Evolutionary conservation across 768 basidiomycete genomes (phyloP), one percentile per base, ranked within the genome.

Genomic region (Boletus coccyginus): DNA sequence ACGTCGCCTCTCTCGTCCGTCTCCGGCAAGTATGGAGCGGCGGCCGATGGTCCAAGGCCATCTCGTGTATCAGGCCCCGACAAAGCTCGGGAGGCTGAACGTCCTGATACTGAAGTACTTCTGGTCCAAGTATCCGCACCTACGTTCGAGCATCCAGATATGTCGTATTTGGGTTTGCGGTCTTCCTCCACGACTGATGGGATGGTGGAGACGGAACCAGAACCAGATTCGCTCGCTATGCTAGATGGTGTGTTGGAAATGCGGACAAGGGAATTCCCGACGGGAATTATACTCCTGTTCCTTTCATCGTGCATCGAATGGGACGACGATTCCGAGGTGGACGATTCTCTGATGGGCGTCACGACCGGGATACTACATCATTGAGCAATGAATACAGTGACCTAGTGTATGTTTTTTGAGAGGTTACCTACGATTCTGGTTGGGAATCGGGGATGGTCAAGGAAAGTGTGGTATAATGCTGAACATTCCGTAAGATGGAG

Each of bases 31-130:
- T 81, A 85, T 4, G 85, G 85, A 33, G 60, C 65, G 43, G 68
- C 73, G 0, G 78, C 78, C 29, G 81, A 76, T 3, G 88, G 83
- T 0, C 82, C 82, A 5, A 82, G 71, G 14, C 75, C 79, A 40
- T 79, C 72, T 11, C 72, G 65, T 5, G 62, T 60, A 7, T 74
- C 71, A 11, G 72, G 75, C 35, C 70, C 68, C 35, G 63, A 50
- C 7, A 62, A 39, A 10, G 21, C 36, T 35, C 9, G 58, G 19
- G 69, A 68, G 14, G 46, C 5, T 7, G 62, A 55, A 40, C 51
- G 56, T 6, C 64, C 40, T 6, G 64, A 57, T 13, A 33, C 41
- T 0, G 56, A 45, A 21, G 31, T 51, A 17, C 33, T 57, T 29
- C 63, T 60, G 11, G 49, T 41, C 44, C 12, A 45, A n/a, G 35